Evolutionary conservation across 306 rosid species (phyloP).

Genomic region (Cercis canadensis): DNA sequence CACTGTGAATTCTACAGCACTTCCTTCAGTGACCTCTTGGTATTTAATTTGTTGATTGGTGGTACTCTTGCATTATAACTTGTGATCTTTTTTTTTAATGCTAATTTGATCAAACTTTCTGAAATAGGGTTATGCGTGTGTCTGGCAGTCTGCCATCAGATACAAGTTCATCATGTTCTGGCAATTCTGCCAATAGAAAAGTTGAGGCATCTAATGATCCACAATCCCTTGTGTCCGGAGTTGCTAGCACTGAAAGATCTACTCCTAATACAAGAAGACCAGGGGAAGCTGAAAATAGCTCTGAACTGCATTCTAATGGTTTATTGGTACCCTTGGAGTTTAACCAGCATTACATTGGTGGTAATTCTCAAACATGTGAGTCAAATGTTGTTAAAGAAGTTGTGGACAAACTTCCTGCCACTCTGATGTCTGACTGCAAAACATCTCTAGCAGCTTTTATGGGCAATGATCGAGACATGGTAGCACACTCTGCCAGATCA

Average conservation of each 20-base stretch:
- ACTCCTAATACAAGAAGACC: slow-evolving; percentile 28
- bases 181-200: slow-evolving; percentile 33
- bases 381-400: slow-evolving; percentile 35
- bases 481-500: slow-evolving; percentile 28
- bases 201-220: slow-evolving; percentile 38
- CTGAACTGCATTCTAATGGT: slow-evolving; percentile 29
- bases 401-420: slow-evolving; percentile 34
- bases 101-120: slow-evolving; percentile 26
- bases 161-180: slow-evolving; percentile 27
- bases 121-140: slow-evolving; percentile 48
- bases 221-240: slow-evolving; percentile 24
- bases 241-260: slow-evolving; percentile 39
- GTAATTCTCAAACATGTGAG: slow-evolving; percentile 38
- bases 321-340: slow-evolving; percentile 22
- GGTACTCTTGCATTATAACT: neutral
- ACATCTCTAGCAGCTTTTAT: slow-evolving; percentile 34
- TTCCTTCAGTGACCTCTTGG: slow-evolving; percentile 47
- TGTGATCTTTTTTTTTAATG: neutral
- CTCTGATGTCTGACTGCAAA: slow-evolving; percentile 34
- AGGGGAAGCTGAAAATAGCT: slow-evolving; percentile 33
- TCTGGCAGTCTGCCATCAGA: slow-evolving; percentile 44
- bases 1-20: slow-evolving; percentile 23
- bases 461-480: slow-evolving; percentile 37
- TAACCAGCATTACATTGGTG: slow-evolving; percentile 31
- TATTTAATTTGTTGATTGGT: slow-evolving; percentile 33